A percentile compares a stretch with the other conserved stretches of the same genome.
Conservation (phyloP, 2,329 filamentous ascomycete genomes). For the Byssoonygena ceratinophila region DNA sequence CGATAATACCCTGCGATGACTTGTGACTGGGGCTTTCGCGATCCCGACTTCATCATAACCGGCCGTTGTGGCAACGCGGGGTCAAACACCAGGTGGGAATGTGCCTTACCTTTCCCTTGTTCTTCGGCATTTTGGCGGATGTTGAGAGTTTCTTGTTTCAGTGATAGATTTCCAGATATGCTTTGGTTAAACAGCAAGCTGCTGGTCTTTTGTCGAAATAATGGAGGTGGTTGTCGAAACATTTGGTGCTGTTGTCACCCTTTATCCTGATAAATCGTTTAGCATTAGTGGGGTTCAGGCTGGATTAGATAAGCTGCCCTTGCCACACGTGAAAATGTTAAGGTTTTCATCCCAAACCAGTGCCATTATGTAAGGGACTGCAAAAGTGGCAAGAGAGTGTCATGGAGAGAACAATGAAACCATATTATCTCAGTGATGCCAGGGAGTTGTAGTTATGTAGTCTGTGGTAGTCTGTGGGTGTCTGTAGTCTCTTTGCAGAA, state of each 20-base stretch:
- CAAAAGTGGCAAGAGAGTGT: background rate
- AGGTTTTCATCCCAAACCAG: conserved; percentile 8
- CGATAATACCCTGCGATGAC: background rate
- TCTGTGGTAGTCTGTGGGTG: no score
- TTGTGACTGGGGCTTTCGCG: background rate
- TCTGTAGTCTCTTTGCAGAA: no score
- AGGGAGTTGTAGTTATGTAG: no score
- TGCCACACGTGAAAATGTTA: conserved; percentile 12
- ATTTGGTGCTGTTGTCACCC: background rate
- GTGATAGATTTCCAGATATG: background rate
- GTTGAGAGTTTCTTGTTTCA: conserved; percentile 9
- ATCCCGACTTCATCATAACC: background rate
- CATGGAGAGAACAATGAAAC: no score
- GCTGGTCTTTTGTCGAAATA: background rate
- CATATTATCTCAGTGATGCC: no score
- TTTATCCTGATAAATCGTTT: conserved; percentile 5
- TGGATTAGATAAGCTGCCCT: conserved; percentile 9
- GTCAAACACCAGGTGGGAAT: conserved; percentile 13
- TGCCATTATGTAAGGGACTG: background rate
- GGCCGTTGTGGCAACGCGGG: conserved; percentile 15
- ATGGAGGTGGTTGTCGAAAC: background rate
- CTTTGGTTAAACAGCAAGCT: background rate
- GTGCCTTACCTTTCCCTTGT: conserved; percentile 86
- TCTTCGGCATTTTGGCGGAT: conserved; percentile 74
- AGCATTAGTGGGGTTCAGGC: conserved; percentile 7